A percentile compares a stretch with the other conserved stretches of the same genome.
phyloP scores from a whole-genome alignment of 768 basidiomycete genomes.

The Tricholoma furcatifolium region DNA sequence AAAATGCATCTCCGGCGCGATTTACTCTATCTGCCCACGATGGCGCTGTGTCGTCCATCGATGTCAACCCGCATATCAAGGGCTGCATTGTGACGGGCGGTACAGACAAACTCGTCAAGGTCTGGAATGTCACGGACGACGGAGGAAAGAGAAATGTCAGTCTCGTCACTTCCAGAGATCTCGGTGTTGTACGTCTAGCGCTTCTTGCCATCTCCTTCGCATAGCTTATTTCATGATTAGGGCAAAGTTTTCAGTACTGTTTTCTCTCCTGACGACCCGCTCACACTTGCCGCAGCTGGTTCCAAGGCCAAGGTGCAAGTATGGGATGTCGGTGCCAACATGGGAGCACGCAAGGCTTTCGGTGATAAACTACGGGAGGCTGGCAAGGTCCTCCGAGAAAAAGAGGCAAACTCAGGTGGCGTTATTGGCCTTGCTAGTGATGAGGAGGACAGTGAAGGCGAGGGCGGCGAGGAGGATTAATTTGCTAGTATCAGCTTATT shows the following conservation, averaged over 20 bases:
- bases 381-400: slow-evolving; percentile 68
- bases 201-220: not conserved
- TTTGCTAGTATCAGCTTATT: not conserved
- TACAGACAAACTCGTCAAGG: slow-evolving; percentile 90
- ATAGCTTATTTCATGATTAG: slow-evolving; percentile 36
- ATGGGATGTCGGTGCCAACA: slow-evolving; percentile 90
- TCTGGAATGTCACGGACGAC: slow-evolving; percentile 88
- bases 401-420: slow-evolving; percentile 50
- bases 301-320: slow-evolving; percentile 92
- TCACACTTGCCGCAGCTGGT: slow-evolving; percentile 92
- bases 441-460: slow-evolving; percentile 64
- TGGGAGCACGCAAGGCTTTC: slow-evolving; percentile 81
- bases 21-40: slow-evolving; percentile 96
- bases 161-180: slow-evolving; percentile 82
- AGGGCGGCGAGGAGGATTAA: slow-evolving; percentile 28
- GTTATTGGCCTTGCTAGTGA: slow-evolving; percentile 69
- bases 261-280: slow-evolving; percentile 93
- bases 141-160: slow-evolving; percentile 73
- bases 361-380: slow-evolving; percentile 72
- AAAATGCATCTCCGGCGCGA: slow-evolving; percentile 61
- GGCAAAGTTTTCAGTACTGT: slow-evolving; percentile 93
- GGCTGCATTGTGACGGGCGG: slow-evolving; percentile 95
- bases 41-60: slow-evolving; percentile 83
- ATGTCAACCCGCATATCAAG: slow-evolving; percentile 85
- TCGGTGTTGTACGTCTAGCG: slow-evolving; percentile 73